Evolutionary conservation across 2,329 filamentous ascomycete genomes (phyloP), one percentile per base, ranked within the genome.

Genomic region (Stachybotrys elegans): DNA sequence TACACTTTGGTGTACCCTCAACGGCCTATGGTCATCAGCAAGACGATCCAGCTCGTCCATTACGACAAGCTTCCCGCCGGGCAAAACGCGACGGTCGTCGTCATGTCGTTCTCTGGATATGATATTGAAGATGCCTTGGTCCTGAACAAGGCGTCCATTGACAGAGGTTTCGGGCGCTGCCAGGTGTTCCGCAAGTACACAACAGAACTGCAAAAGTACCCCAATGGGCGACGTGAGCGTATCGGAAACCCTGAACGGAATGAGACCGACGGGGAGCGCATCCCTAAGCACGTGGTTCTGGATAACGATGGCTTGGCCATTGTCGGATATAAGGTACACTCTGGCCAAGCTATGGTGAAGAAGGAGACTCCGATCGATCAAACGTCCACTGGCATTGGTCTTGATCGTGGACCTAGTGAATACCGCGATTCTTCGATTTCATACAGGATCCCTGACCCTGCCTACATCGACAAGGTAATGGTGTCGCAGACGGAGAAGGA

Each of bases 91-190:
- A 95, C 88, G 1, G 93, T 98, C 21, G 93, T 95, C 6, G 93
- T 98, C 68, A 98, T 98, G 93, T 97, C 91, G 40, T 98, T 93
- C 68, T 97, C 92, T 11, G 93, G 93, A 20, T 98, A 98, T 68
- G 93, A 98, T 81, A 98, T 98, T 55, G 93, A 98, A 73, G 93
- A 98, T 74, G 93, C 93, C 9, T 76, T 98, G 16, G 92, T 98
- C 3, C 66, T 98, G 48, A 98, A 98, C 72, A 97, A 96, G 70
- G 91, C 90, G 9, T 96, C 91, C 0, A 84, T 90, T 46, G 94
- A 98, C 57, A 81, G 93, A 56, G 94, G 93, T 5, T 98, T 97
- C 58, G 94, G 93, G 37, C 84, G 93, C 29, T 97, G 93, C 58
- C 94, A 98, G 61, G 93, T 97, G n/a, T 92, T 96, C 75, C 86